phyloP scores from a whole-genome alignment of 805 yeast genomes.

The Starmerella davenportii region DNA sequence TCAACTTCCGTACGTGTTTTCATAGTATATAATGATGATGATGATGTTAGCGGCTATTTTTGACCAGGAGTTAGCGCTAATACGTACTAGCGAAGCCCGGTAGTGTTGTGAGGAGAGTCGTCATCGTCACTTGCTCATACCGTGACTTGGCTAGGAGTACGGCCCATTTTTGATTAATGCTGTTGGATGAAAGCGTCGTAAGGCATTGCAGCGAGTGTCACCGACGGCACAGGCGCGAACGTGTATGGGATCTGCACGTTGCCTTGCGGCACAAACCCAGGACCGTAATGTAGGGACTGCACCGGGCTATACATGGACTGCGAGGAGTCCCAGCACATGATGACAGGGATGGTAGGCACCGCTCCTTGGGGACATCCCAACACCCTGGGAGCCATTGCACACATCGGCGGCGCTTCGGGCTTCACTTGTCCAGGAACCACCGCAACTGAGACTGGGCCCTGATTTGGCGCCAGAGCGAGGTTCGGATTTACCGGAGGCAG shows the following conservation, averaged over 20 bases:
- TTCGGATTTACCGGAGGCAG: neutral
- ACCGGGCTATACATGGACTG: neutral
- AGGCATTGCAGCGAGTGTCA: neutral
- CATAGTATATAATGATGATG: no score
- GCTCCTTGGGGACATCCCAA: neutral
- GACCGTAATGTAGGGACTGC: neutral
- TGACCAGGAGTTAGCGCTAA: no score
- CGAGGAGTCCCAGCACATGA: neutral
- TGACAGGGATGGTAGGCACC: neutral
- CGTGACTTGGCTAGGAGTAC: no score
- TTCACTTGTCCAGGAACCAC: neutral
- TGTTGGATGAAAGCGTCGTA: neutral
- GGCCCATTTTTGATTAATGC: neutral
- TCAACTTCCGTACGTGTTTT: no score
- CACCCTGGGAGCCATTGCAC: no score
- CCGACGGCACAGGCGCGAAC: neutral
- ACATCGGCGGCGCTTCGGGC: no score
- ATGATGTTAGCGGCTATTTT: no score
- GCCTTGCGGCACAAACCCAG: neutral
- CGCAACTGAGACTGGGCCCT: neutral
- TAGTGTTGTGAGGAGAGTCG: no score
- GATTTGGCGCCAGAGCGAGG: no score
- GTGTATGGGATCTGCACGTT: neutral
- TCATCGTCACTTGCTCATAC: no score
- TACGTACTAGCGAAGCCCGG: no score